A percentile compares a stretch with the other conserved stretches of the same genome.
phyloP scores from a whole-genome alignment of 176 grass and related monocot species.

The Tillandsia fasciculata region DNA sequence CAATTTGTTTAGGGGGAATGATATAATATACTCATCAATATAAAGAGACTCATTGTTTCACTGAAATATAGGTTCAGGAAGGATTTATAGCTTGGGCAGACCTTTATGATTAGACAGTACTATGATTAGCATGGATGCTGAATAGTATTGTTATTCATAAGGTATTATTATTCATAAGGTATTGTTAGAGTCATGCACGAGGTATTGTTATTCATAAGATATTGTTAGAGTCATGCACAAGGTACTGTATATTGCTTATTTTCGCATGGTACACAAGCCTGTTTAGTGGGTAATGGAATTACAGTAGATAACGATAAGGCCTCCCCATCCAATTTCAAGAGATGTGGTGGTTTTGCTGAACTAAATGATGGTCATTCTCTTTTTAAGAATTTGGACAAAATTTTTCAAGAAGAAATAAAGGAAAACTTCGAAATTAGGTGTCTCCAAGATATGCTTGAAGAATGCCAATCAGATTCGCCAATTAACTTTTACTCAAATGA shows the following conservation, averaged over 20 bases:
- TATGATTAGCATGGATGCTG: no score
- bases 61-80: no score
- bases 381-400: slow-evolving; percentile 27
- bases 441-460: slow-evolving; percentile 93
- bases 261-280: slow-evolving; percentile 31
- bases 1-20: no score
- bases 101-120: no score
- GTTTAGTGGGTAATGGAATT: slow-evolving; percentile 5
- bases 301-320: slow-evolving; percentile 19
- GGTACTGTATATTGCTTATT: slow-evolving; percentile 14
- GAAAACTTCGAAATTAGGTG: slow-evolving; percentile 68
- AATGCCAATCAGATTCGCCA: slow-evolving; percentile 63
- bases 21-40: no score
- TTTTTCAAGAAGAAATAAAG: slow-evolving; percentile 44
- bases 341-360: slow-evolving; percentile 23
- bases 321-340: slow-evolving; percentile 18
- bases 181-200: no score
- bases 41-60: no score
- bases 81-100: no score
- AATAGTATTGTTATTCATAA: no score
- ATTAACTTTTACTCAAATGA: slow-evolving; percentile 65
- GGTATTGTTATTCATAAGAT: no score
- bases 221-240: no score
- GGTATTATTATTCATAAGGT: no score
- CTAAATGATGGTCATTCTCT: slow-evolving; percentile 29